Base-by-base conservation (phyloP, 768 basidiomycete species). In the Cystofilobasidium bisporidii region DNA sequence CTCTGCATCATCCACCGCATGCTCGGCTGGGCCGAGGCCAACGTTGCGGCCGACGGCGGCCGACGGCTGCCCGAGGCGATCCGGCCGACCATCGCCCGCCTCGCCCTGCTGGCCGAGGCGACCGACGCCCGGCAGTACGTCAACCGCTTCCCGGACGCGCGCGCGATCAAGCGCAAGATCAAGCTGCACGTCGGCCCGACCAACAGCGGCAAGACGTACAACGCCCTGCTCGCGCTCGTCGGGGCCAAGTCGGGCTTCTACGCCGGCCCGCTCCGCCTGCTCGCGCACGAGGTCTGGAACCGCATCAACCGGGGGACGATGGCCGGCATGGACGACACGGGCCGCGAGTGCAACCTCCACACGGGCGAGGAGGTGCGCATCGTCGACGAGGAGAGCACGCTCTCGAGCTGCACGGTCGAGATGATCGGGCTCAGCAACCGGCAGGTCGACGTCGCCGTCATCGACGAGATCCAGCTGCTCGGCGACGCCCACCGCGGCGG, bases 401-500 rank as follows among this genome's bases (percentile, higher is more conserved):
- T 96, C 43, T 67, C 81, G n/a, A 86, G 86, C 74, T 91, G 89
- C 75, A 99, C 96, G 2, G 87, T 97, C 72, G 96, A 99, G 81
- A 99, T 98, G 93, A 76, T 88, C 40, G 79, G 81, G 8, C 71
- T 79, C 14, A 69, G 71, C 2, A 53, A 36, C 3, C 18, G 24
- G 32, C 36, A 45, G 33, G 41, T 60, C 50, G 68, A 69, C 57
- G 91, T 98, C 28, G 92, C 86, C 0, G 92, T 99, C 56, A 81
- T 99, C 55, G 96, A 97, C 76, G 94, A 98, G 79, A 97, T 99
- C 58, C 96, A 98, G 79, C 88, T 98, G 87, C 84, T 98, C 22
- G 83, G 83, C 0, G 91, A 97, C 75, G 77, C 80, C 0, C 79
- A 84, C 3, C 85, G 96, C 20, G 94, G 96, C 0, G 79, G 78